Base-by-base conservation (phyloP, 1,284 basidiomycete species). In the Apiotrichum gamsii region DNA sequence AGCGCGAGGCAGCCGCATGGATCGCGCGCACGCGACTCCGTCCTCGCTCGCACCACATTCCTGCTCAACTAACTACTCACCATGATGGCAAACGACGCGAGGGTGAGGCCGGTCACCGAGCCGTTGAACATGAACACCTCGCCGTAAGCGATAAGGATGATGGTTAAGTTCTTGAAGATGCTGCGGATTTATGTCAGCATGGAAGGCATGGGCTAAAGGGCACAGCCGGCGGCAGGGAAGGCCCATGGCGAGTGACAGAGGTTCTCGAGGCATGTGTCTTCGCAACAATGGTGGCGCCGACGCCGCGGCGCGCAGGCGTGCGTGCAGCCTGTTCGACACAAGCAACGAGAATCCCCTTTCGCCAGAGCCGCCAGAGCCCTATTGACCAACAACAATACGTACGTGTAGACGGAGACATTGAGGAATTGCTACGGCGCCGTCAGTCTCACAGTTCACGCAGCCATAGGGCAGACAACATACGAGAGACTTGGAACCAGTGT, bases 121-220 rank as follows among this genome's bases (percentile, higher is more conserved):
- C 93, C 93, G 50, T 84, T 89, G 68, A 98, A 98, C 93, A 93
- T 97, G 52, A 97, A 74, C 8, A 95, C 87, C 74, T 98, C 95
- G 32, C 95, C 95, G 67, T 98, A 97, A 5, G 95, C 90, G 64
- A 98, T 98, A 30, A 99, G 80, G 59, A 98, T 97, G 65, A 98
- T 99, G 23, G 95, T 96, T 61, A 98, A 70, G 70, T 99, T 99
- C 75, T 99, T 99, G 82, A 98, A 98, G 59, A 99, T 98, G 3
- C 65, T 65, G 47, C 4, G 30, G 13, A n/a, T n/a, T n/a, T n/a
- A n/a, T n/a, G n/a, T n/a, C n/a, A n/a, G n/a, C n/a, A n/a, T n/a
- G n/a, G n/a, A n/a, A n/a, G n/a, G n/a, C n/a, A n/a, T n/a, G n/a
- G n/a, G n/a, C n/a, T n/a, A n/a, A n/a, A n/a, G 32, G 20, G 11